phyloP scores from a whole-genome alignment of 768 basidiomycete genomes.

The Leccinum fibrillosum region DNA sequence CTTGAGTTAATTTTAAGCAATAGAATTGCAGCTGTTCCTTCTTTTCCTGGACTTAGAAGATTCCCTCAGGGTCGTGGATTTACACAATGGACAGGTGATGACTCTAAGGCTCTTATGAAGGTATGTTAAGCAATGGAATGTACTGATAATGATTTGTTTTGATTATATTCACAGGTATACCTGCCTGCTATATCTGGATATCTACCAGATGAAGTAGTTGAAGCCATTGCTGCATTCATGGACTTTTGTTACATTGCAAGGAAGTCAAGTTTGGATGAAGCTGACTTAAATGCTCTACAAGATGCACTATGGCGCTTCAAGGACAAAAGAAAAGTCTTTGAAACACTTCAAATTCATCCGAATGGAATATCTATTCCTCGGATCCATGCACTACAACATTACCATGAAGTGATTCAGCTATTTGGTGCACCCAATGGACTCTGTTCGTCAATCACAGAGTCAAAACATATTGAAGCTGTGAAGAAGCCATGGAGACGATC shows the following conservation, averaged over 20 bases:
- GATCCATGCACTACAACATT: not conserved
- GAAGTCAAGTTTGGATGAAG: not conserved
- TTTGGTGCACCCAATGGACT: not conserved
- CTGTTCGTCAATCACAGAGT: not conserved
- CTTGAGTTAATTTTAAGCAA: too few relatives aligned
- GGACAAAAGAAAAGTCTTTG: not conserved
- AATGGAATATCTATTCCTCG: not conserved
- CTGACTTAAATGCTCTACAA: not conserved
- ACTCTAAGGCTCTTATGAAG: slow-evolving; percentile 2
- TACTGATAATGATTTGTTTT: not conserved
- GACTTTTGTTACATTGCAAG: not conserved
- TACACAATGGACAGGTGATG: slow-evolving; percentile 1
- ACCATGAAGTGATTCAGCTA: not conserved
- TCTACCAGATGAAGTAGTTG: not conserved
- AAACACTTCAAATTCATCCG: not conserved
- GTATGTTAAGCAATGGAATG: not conserved
- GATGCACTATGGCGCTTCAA: not conserved
- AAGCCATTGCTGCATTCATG: not conserved
- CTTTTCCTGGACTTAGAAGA: not conserved
- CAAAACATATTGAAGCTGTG: not conserved
- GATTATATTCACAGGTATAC: not conserved
- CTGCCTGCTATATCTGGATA: not conserved
- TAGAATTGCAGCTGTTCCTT: not conserved
- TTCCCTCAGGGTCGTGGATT: slow-evolving; percentile 1
- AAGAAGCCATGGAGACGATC: not conserved